phyloP scores from a whole-genome alignment of 2,329 filamentous ascomycete genomes.

The Hypoxylon sp. region DNA sequence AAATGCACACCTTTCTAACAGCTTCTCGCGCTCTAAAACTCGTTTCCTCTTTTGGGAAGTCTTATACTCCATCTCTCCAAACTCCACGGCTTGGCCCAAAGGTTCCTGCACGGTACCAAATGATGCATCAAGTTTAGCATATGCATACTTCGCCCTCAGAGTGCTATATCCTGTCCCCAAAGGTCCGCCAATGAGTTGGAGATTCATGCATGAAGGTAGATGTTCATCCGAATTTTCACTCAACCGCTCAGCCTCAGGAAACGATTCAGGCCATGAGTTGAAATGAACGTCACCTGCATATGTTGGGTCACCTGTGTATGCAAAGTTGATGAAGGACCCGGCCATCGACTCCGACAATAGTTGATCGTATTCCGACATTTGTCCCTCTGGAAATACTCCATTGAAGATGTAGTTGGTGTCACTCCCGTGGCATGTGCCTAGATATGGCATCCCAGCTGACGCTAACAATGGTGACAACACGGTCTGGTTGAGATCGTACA shows the following conservation, averaged over 20 bases:
- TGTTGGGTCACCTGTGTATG: constrained; percentile 8
- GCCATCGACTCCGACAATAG: background rate
- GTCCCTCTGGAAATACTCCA: constrained; percentile 42
- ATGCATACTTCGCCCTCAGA: background rate
- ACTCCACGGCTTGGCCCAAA: background rate
- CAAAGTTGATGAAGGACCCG: constrained; percentile 5
- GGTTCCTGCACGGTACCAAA: background rate
- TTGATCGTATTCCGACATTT: constrained; percentile 34
- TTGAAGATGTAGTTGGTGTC: constrained; percentile 52
- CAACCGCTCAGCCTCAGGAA: background rate
- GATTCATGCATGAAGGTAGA: background rate
- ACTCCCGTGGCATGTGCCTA: constrained; percentile 48
- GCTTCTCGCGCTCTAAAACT: background rate
- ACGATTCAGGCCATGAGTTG: constrained; percentile 9
- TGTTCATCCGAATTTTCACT: background rate
- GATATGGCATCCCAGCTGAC: constrained; percentile 48
- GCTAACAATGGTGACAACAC: constrained; percentile 49
- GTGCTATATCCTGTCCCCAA: background rate
- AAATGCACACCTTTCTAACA: background rate
- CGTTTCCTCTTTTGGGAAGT: background rate
- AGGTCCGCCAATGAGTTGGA: background rate
- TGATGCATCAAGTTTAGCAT: background rate
- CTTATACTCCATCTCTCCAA: background rate
- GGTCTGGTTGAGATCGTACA: constrained; percentile 53
- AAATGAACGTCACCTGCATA: background rate